Evolutionary conservation across 2,329 filamentous ascomycete genomes (phyloP), one percentile per base, ranked within the genome.

Genomic region (Fusarium multiceps): DNA sequence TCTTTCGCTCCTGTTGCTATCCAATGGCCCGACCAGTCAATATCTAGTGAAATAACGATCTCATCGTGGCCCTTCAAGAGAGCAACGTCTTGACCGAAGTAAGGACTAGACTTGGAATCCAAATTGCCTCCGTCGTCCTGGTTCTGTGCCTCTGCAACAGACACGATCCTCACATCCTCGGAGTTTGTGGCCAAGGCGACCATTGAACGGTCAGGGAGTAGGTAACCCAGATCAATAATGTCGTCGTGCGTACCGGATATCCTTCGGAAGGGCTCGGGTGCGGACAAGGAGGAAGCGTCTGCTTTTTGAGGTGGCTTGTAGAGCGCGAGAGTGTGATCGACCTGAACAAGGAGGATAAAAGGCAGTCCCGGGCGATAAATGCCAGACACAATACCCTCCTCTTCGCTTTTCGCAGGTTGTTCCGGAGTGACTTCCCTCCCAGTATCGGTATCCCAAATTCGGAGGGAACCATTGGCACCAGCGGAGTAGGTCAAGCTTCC

Each of bases 241-340:
- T 99, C 96, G 78, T 99, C 97, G 79, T 98, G 94, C 9, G 96
- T 98, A 55, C 96, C 97, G 7, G 95, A 97, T 72, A 99, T 97
- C 46, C 93, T 89, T 72, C 92, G 89, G 46, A 92, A 86, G 1
- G 81, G 92, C 76, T 80, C 83, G 74, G 77, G 85, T 69, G 75
- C 76, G 62, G 80, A 76, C 64, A 81, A 76, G 45, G 78, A 72
- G 42, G 73, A 65, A 40, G 79, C 55, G 40, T 81, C 69, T 13
- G 78, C 75, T 62, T 81, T 80, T 57, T 72, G 87, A 50, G 76
- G 86, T 51, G 77, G 78, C 63, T 75, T 86, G 78, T 95, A 93
- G 32, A 98, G 82, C 49, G 92, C 87, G 58, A 99, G 82, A 1
- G 94, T 97, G 78, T 97, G 94, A 76, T 98, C 95, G 40, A 92